A percentile compares a stretch with the other conserved stretches of the same genome.
phyloP scores from a whole-genome alignment of 495 filamentous ascomycete species.

The Viridothelium virens region DNA sequence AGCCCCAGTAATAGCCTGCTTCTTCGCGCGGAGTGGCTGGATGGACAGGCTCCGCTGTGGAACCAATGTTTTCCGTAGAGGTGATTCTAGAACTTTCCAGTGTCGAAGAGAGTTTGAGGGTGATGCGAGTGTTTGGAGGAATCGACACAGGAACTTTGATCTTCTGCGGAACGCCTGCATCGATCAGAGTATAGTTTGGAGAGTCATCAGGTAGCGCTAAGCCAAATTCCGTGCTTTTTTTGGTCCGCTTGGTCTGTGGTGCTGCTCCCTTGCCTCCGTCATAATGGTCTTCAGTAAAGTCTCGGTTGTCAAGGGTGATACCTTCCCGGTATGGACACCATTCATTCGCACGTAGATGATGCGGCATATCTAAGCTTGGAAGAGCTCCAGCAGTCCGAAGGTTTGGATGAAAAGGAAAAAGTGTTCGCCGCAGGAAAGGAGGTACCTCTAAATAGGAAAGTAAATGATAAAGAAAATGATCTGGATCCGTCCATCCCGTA shows the following conservation, averaged over 20 bases:
- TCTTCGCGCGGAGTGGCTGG: constrained; percentile 56
- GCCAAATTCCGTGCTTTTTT: constrained; percentile 14
- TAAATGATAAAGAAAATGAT: constrained; percentile 63
- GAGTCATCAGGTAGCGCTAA: not conserved
- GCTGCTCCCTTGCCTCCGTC: constrained; percentile 10
- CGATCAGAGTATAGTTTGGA: constrained; percentile 41
- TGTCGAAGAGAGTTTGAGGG: constrained; percentile 49
- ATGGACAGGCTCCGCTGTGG: constrained; percentile 46
- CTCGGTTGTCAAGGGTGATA: constrained; percentile 40
- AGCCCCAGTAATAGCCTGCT: constrained; percentile 73
- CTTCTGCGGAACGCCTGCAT: constrained; percentile 47
- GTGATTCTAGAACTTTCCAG: not conserved
- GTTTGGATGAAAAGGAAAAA: constrained; percentile 67
- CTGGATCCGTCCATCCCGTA: constrained; percentile 57
- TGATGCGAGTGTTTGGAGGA: constrained; percentile 55
- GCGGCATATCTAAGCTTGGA: constrained; percentile 67
- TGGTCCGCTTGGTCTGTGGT: constrained; percentile 17
- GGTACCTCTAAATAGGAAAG: constrained; percentile 69
- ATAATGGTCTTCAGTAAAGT: constrained; percentile 1
- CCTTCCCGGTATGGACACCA: constrained; percentile 68
- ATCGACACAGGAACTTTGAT: constrained; percentile 49
- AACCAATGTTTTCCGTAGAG: constrained; percentile 13
- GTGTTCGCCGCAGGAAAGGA: constrained; percentile 57
- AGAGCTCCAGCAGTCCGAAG: constrained; percentile 55
- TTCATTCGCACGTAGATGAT: constrained; percentile 58